Conservation (phyloP, 2,329 filamentous ascomycete species). For the Bipolaris victoriae region DNA sequence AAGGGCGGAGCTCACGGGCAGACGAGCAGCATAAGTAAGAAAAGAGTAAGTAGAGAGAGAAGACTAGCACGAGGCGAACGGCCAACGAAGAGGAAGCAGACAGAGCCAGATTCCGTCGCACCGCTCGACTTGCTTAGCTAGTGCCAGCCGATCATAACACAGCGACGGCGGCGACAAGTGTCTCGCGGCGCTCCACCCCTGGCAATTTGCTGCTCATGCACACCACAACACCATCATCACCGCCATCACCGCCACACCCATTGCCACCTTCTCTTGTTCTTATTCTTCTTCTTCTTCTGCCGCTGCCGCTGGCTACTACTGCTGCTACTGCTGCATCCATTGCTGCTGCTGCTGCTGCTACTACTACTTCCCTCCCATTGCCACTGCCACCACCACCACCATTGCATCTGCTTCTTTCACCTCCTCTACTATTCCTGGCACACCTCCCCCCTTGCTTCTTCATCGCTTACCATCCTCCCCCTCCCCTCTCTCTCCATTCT, state of each 20-base stretch:
- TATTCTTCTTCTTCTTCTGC: neutral
- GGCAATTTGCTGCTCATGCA: conserved; percentile 1
- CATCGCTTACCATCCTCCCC: neutral
- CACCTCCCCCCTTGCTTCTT: neutral
- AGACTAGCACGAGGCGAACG: no score
- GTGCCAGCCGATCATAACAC: conserved; percentile 14
- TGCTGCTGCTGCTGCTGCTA: no score
- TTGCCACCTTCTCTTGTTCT: neutral
- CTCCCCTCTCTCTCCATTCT: no score
- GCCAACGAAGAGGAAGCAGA: no score
- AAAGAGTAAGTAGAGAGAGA: neutral
- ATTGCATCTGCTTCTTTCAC: neutral
- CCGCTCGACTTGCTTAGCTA: conserved; percentile 7
- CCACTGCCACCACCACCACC: neutral
- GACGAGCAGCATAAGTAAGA: conserved; percentile 10
- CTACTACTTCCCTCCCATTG: neutral
- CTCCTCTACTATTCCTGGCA: neutral
- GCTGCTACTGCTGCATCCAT: neutral
- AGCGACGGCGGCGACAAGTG: conserved; percentile 9
- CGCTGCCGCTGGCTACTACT: neutral
- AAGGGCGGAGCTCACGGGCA: conserved; percentile 11
- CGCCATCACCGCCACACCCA: neutral
- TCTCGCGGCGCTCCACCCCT: conserved; percentile 18
- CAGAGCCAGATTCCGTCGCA: conserved; percentile 11
- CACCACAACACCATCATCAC: neutral